Evolutionary conservation across 257 asterid genomes (phyloP).

Genomic region (Nicotiana obtusifolia): DNA sequence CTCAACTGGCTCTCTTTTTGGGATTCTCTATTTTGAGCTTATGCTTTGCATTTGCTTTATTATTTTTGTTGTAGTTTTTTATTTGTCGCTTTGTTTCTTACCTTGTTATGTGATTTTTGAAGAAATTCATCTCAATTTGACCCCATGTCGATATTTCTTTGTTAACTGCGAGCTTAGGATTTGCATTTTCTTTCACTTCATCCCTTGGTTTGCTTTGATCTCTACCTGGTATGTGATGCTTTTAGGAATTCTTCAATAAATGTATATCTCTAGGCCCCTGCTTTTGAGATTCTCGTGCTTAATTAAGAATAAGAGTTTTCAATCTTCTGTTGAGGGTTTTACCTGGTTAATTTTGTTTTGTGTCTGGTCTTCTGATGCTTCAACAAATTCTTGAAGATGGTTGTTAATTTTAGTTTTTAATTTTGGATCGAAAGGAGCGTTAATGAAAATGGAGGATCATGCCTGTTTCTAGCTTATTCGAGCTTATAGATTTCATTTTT

Average conservation of each 20-base stretch:
- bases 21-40: neutral
- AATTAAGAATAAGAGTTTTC: neutral
- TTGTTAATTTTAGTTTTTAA: neutral
- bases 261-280: neutral
- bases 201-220: neutral
- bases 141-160: neutral
- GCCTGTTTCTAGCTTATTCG: neutral
- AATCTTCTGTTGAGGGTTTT: neutral
- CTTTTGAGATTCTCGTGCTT: neutral
- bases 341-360: neutral
- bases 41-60: neutral
- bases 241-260: neutral
- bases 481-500: neutral
- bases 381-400: neutral
- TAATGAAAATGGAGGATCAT: neutral
- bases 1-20: neutral
- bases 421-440: neutral
- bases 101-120: neutral
- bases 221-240: neutral
- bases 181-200: neutral
- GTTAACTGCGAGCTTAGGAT: neutral
- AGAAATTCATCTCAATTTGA: neutral
- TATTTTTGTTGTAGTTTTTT: neutral
- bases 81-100: neutral
- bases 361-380: neutral